Evolutionary conservation across 495 filamentous ascomycete species (phyloP).

Genomic region (Talaromyces borbonicus): DNA sequence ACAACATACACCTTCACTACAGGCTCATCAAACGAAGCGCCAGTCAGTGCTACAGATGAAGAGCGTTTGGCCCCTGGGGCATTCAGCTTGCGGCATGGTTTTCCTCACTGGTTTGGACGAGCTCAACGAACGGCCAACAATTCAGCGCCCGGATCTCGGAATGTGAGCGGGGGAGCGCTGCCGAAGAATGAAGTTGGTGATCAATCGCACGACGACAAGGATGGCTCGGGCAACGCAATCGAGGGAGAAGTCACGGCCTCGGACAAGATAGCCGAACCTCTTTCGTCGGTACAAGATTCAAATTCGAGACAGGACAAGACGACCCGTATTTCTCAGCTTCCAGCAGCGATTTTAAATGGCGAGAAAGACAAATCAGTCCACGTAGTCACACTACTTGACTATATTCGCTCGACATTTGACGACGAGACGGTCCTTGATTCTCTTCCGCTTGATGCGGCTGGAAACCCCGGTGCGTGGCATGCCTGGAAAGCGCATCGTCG

Average conservation of each 20-base stretch:
- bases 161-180: conserved; percentile 28
- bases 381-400: conserved; percentile 49
- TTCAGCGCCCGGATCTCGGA: conserved; percentile 26
- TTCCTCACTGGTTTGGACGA: conserved; percentile 75
- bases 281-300: background rate
- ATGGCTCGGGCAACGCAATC: no score
- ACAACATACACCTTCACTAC: conserved; percentile 87
- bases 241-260: background rate
- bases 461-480: conserved; percentile 82
- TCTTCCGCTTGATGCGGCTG: conserved; percentile 70
- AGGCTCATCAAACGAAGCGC: conserved; percentile 54
- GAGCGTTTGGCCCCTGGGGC: conserved; percentile 76
- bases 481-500: conserved; percentile 69
- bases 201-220: no score
- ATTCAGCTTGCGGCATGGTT: conserved; percentile 81
- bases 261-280: no score
- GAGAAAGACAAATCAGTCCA: conserved; percentile 22
- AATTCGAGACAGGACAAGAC: conserved; percentile 1
- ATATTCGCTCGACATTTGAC: conserved; percentile 74
- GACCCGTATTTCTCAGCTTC: conserved; percentile 9
- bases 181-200: no score
- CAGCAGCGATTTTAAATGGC: conserved; percentile 11
- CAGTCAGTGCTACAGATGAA: conserved; percentile 70
- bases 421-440: conserved; percentile 66
- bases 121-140: conserved; percentile 21